A percentile compares a stretch with the other conserved stretches of the same genome.
These are phyloP conservation scores for Akanthomyces lecanii DNA, from an alignment of 2,329 filamentous ascomycete genomes.

Conservation along the genomic window DNA sequence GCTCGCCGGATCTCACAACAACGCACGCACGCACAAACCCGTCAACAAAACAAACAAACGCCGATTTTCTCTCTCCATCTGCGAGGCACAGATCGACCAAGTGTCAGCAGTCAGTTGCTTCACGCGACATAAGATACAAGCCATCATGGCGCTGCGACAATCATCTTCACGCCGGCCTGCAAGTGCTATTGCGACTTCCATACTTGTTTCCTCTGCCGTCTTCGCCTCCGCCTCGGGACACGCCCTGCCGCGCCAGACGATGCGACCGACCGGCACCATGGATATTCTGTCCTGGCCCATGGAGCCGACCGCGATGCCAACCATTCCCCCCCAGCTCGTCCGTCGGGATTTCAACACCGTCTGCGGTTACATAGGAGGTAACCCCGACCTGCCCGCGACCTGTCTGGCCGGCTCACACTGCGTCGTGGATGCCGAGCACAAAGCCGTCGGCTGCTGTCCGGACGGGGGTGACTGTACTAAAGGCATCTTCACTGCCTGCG, in stretches of 20 bases:
- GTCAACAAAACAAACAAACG: not conserved
- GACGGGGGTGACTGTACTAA: slow-evolving; percentile 46
- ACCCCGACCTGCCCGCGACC: slow-evolving; percentile 50
- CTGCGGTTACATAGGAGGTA: slow-evolving; percentile 54
- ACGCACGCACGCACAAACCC: not conserved
- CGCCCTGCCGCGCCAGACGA: slow-evolving; percentile 31
- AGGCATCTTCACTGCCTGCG: slow-evolving; percentile 55
- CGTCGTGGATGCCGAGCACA: slow-evolving; percentile 46
- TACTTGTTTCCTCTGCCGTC: slow-evolving; percentile 26
- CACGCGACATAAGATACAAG: not conserved
- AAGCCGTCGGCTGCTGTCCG: slow-evolving; percentile 54
- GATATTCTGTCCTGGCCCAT: slow-evolving; percentile 32
- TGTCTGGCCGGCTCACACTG: slow-evolving; percentile 56
- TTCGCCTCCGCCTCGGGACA: slow-evolving; percentile 26
- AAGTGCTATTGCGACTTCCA: not conserved
- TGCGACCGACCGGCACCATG: slow-evolving; percentile 26
- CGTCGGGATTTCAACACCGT: slow-evolving; percentile 49
- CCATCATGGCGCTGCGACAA: not conserved
- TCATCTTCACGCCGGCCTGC: not conserved
- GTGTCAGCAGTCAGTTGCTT: not conserved
- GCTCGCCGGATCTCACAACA: not conserved
- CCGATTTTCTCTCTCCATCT: not conserved
- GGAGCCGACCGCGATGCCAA: slow-evolving; percentile 38
- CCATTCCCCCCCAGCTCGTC: slow-evolving; percentile 32
- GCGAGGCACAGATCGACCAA: not conserved